Conservation (phyloP, 202 grass and related monocot genomes). For the Zizania palustris region DNA sequence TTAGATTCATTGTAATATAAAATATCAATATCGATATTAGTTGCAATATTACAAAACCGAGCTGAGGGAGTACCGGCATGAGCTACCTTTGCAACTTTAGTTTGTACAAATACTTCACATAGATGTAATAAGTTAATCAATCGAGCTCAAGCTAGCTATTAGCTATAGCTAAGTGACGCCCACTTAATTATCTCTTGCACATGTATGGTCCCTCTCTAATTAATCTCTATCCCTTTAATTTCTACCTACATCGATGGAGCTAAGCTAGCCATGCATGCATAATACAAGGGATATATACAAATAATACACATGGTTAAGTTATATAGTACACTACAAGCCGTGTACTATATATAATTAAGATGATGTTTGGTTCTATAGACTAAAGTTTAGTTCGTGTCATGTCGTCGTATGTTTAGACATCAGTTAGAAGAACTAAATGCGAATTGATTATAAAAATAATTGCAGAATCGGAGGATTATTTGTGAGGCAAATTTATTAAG, state of each 20-base stretch:
- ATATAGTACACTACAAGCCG: slow-evolving; percentile 26
- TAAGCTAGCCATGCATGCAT: too few species aligned
- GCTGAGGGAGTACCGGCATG: slow-evolving; percentile 1
- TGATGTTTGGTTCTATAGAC: too few species aligned
- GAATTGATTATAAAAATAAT: too few species aligned
- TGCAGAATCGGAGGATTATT: too few species aligned
- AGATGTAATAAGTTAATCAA: slow-evolving; percentile 25
- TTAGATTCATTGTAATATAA: too few species aligned
- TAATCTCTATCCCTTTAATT: slow-evolving; percentile 11
- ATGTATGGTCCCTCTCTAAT: slow-evolving; percentile 53
- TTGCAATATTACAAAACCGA: too few species aligned
- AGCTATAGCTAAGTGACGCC: slow-evolving; percentile 54
- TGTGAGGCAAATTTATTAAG: too few species aligned
- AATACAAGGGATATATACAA: slow-evolving; percentile 37
- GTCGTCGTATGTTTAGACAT: too few species aligned
- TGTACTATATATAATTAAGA: too few species aligned
- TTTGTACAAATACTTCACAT: slow-evolving; percentile 15
- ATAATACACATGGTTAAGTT: slow-evolving; percentile 18
- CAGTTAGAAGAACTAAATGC: too few species aligned
- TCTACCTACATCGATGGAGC: slow-evolving; percentile 34
- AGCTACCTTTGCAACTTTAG: slow-evolving; percentile 42
- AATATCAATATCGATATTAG: too few species aligned
- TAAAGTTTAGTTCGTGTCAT: too few species aligned
- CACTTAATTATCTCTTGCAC: slow-evolving; percentile 52
- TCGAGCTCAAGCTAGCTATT: background rate